phyloP scores from a whole-genome alignment of 2,329 filamentous ascomycete species.

The Aspergillus chevalieri region DNA sequence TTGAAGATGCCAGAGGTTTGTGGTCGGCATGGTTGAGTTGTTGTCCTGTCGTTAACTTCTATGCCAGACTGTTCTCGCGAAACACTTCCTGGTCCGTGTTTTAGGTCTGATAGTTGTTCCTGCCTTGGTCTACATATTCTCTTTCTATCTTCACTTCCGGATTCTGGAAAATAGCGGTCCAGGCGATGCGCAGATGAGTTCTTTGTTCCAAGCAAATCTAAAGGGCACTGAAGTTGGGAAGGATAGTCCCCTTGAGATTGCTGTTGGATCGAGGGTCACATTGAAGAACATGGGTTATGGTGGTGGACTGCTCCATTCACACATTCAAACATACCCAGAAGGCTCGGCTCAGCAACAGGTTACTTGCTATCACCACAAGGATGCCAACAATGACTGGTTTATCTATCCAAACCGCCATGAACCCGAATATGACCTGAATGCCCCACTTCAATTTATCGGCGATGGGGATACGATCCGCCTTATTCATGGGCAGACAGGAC shows the following conservation, averaged over 20 bases:
- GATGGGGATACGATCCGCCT: conserved; percentile 76
- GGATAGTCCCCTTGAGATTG: conserved; percentile 88
- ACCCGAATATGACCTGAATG: conserved; percentile 64
- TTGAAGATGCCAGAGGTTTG: conserved; percentile 77
- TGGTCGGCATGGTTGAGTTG: conserved; percentile 7
- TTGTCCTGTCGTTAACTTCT: conserved; percentile 15
- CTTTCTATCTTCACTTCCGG: conserved; percentile 89
- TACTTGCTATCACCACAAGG: conserved; percentile 99
- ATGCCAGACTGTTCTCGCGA: conserved; percentile 58
- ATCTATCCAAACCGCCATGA: conserved; percentile 89
- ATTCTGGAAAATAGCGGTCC: conserved; percentile 91
- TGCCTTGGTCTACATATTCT: conserved; percentile 86
- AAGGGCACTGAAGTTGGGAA: conserved; percentile 89
- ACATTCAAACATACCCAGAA: conserved; percentile 92
- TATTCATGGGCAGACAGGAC: conserved; percentile 90
- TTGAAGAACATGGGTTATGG: conserved; percentile 99
- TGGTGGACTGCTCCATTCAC: conserved; percentile 90
- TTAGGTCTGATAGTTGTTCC: conserved; percentile 84
- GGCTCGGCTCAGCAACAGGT: conserved; percentile 93
- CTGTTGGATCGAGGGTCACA: conserved; percentile 79
- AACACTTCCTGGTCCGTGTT: conserved; percentile 73
- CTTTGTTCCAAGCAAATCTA: conserved; percentile 95
- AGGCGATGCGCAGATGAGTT: conserved; percentile 99
- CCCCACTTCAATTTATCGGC: conserved; percentile 66
- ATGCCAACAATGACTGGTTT: conserved; percentile 99